phyloP scores from a whole-genome alignment of 1,284 basidiomycete genomes.

The Porodaedalea pini region DNA sequence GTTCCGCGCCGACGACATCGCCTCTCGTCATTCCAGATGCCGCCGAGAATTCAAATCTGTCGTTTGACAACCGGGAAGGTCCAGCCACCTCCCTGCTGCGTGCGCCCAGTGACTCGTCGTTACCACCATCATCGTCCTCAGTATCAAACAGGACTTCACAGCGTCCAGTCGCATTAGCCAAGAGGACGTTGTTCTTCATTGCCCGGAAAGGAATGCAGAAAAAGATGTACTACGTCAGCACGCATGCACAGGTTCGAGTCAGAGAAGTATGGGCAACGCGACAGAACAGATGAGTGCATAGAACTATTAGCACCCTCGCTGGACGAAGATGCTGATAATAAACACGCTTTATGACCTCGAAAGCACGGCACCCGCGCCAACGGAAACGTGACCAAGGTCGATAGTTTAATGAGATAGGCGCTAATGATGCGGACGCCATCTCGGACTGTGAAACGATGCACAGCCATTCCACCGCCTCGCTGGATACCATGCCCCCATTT shows the following conservation, averaged over 20 bases:
- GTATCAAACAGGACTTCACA: conserved; percentile 6
- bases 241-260: neutral
- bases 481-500: conserved; percentile 10
- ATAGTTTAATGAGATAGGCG: neutral
- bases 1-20: conserved; percentile 1
- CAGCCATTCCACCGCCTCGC: neutral
- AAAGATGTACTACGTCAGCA: neutral
- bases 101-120: neutral
- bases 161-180: neutral
- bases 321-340: neutral
- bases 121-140: conserved; percentile 3
- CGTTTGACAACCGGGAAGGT: neutral
- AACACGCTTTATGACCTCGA: conserved; percentile 13
- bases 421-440: neutral
- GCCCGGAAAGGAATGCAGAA: neutral
- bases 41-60: neutral
- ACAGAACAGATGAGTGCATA: neutral
- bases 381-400: neutral
- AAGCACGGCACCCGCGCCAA: neutral
- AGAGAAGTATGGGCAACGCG: neutral
- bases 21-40: neutral
- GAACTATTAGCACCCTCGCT: neutral
- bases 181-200: neutral
- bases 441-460: neutral
- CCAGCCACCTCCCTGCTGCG: neutral